A percentile compares a stretch with the other conserved stretches of the same genome.
These are phyloP conservation scores for Talaromyces sp. DNA, from an alignment of 2,329 filamentous ascomycete species.

Conservation along the genomic window DNA sequence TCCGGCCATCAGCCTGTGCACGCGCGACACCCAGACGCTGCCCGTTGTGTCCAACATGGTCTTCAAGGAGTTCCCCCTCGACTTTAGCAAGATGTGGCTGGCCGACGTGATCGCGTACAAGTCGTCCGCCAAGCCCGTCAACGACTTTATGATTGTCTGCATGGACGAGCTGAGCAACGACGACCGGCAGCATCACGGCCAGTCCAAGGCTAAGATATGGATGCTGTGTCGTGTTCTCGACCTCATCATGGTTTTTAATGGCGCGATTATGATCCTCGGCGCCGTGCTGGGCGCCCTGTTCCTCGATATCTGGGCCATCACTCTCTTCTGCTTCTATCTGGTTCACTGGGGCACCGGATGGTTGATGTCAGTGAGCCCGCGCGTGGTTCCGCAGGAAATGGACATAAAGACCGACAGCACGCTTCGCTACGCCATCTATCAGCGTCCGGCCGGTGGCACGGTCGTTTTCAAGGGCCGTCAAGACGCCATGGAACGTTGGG, in stretches of 20 bases:
- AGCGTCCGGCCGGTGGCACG: constrained; percentile 26
- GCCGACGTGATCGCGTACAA: constrained; percentile 23
- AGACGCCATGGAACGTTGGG: constrained; percentile 24
- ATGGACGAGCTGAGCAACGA: constrained; percentile 15
- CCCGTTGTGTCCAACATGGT: constrained; percentile 26
- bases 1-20: constrained; percentile 25
- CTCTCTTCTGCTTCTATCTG: constrained; percentile 24
- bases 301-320: constrained; percentile 26
- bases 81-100: constrained; percentile 25
- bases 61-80: constrained; percentile 26
- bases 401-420: constrained; percentile 14
- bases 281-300: constrained; percentile 21
- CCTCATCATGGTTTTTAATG: constrained; percentile 20
- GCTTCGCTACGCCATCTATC: constrained; percentile 23
- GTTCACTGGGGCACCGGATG: constrained; percentile 25
- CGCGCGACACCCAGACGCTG: constrained; percentile 21
- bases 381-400: constrained; percentile 17
- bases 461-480: constrained; percentile 28
- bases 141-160: constrained; percentile 25
- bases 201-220: constrained; percentile 12
- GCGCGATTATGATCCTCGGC: constrained; percentile 20
- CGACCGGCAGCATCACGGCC: neutral
- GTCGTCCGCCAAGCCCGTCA: constrained; percentile 18
- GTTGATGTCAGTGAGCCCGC: constrained; percentile 19
- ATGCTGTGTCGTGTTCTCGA: constrained; percentile 15